These are phyloP conservation scores for Cardamine chenopodiifolia DNA, from an alignment of 345 rosid species.

Conservation along the genomic window DNA sequence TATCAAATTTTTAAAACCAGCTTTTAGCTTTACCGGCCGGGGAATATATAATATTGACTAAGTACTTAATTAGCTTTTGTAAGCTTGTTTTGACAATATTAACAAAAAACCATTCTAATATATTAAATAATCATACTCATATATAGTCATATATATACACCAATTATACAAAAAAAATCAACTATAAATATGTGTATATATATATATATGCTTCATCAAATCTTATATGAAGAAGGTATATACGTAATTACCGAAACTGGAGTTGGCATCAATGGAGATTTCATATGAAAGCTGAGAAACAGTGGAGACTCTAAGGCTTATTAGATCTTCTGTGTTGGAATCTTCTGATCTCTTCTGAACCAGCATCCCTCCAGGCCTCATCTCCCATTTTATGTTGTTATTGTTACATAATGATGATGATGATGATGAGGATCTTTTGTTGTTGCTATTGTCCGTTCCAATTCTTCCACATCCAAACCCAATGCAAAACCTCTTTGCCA, in stretches of 20 bases:
- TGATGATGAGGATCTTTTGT: slow-evolving; percentile 37
- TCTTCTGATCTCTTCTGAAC: slow-evolving; percentile 77
- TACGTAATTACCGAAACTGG: slow-evolving; percentile 73
- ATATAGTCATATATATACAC: neutral
- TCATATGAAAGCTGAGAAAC: slow-evolving; percentile 67
- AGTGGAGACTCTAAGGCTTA: slow-evolving; percentile 66
- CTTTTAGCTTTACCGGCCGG: too few species aligned
- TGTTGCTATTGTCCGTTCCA: slow-evolving; percentile 31
- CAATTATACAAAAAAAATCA: neutral
- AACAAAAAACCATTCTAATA: neutral
- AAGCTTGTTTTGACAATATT: neutral
- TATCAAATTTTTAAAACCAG: neutral
- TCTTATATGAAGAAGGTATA: neutral
- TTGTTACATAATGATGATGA: slow-evolving; percentile 11
- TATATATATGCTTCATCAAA: neutral
- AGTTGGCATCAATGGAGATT: slow-evolving; percentile 76
- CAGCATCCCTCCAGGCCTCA: slow-evolving; percentile 94
- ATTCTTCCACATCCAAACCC: slow-evolving; percentile 53
- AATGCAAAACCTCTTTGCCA: slow-evolving; percentile 73
- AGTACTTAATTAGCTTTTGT: neutral
- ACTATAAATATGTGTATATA: neutral
- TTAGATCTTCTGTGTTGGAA: slow-evolving; percentile 47
- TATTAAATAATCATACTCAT: neutral
- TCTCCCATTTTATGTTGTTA: slow-evolving; percentile 81
- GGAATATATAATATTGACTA: neutral